These are phyloP conservation scores for Malus domestica DNA, from an alignment of 306 rosid species.

Conservation along the genomic window DNA sequence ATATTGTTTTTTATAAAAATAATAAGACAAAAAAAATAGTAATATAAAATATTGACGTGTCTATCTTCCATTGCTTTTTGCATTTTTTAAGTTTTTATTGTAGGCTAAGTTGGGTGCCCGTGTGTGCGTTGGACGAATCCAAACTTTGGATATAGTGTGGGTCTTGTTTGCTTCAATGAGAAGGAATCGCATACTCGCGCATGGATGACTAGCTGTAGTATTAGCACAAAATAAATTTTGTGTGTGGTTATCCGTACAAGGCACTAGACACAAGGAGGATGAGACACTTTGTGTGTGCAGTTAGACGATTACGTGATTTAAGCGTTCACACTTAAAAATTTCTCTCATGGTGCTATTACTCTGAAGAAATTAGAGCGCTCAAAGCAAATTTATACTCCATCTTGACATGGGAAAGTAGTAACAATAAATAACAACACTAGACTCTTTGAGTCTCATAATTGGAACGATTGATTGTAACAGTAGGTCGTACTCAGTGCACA, in stretches of 20 bases:
- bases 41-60: too few species aligned
- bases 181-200: neutral
- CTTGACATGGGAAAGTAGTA: neutral
- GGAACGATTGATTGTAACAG: too few species aligned
- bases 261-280: neutral
- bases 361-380: constrained; percentile 40
- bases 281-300: too few species aligned
- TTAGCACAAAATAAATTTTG: neutral
- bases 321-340: neutral
- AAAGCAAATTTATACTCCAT: constrained; percentile 19
- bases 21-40: too few species aligned
- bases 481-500: too few species aligned
- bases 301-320: too few species aligned
- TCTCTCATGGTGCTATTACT: neutral
- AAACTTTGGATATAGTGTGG: neutral
- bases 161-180: neutral
- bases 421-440: too few species aligned
- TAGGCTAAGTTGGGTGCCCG: neutral
- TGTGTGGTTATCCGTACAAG: neutral
- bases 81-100: neutral
- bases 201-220: neutral
- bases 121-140: neutral
- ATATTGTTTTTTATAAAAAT: too few species aligned
- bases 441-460: too few species aligned
- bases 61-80: neutral